Conservation (phyloP, 2,329 filamentous ascomycete species). For the Sordariomycetes sp. region DNA sequence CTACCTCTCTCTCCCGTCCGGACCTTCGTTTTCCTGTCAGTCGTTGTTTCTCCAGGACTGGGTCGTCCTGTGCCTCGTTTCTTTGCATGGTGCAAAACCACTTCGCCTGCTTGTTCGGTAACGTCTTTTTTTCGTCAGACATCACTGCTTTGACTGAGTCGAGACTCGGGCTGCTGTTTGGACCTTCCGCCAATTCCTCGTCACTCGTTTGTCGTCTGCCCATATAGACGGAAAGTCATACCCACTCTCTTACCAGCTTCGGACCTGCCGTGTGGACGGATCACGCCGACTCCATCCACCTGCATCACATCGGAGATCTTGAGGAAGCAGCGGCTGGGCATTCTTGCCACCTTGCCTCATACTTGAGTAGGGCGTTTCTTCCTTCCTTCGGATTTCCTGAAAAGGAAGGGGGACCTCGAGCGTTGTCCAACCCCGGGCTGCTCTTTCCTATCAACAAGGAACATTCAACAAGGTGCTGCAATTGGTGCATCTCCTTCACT, state of each 20-base stretch:
- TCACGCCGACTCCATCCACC: neutral
- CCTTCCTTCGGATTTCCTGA: neutral
- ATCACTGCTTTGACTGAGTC: neutral
- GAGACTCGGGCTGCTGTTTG: neutral
- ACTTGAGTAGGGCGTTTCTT: neutral
- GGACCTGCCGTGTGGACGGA: neutral
- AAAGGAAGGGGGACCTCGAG: neutral
- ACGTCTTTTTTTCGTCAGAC: constrained; percentile 2
- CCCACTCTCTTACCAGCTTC: neutral
- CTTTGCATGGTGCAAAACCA: constrained; percentile 14
- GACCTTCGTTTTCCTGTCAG: constrained; percentile 13
- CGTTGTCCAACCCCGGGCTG: neutral
- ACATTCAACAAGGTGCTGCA: neutral
- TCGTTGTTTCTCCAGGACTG: constrained; percentile 19
- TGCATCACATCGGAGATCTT: neutral
- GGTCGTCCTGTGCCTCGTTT: constrained; percentile 28
- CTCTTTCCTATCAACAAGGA: neutral
- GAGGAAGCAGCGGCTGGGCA: neutral
- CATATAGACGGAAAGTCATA: neutral
- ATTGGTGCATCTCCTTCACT: no score
- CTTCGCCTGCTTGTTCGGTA: constrained; percentile 9
- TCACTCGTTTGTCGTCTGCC: constrained; percentile 5
- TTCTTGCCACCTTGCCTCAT: neutral
- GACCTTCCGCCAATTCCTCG: constrained; percentile 14
- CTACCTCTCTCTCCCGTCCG: constrained; percentile 5